Evolutionary conservation across 371 early-diverging fungal species (phyloP).

Genomic region (Conidiobolus incongruus): DNA sequence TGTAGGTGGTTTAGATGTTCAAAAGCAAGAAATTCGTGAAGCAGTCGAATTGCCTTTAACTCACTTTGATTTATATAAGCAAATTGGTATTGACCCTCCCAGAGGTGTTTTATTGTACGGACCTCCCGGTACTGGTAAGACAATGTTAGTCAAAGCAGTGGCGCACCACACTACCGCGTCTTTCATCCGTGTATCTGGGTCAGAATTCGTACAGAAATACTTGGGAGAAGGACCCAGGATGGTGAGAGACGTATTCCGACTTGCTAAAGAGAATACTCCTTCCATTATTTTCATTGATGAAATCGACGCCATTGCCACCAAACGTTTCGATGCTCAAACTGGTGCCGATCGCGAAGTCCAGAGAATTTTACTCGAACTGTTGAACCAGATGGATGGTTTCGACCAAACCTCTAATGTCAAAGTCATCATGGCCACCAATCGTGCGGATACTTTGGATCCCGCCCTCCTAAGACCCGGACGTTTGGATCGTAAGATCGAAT

Average conservation of each 20-base stretch:
- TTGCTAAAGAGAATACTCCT: slow-evolving; percentile 98
- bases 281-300: slow-evolving; percentile 99
- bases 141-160: slow-evolving; percentile 99
- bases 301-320: slow-evolving; percentile 98
- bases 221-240: slow-evolving; percentile 99
- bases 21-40: slow-evolving; percentile 99
- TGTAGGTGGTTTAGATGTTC: slow-evolving; percentile 98
- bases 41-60: slow-evolving; percentile 99
- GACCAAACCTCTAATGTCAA: slow-evolving; percentile 97
- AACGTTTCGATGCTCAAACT: slow-evolving; percentile 99
- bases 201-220: slow-evolving; percentile 99
- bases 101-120: slow-evolving; percentile 97
- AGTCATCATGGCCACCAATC: slow-evolving; percentile 99
- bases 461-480: slow-evolving; percentile 98
- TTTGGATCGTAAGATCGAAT: slow-evolving; percentile 98
- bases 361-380: slow-evolving; percentile 94
- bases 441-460: slow-evolving; percentile 98
- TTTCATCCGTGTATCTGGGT: slow-evolving; percentile 97
- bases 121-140: slow-evolving; percentile 95
- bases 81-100: slow-evolving; percentile 99
- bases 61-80: slow-evolving; percentile 96
- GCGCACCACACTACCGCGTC: slow-evolving; percentile 98
- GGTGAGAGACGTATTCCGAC: slow-evolving; percentile 98
- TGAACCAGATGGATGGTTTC: slow-evolving; percentile 99
- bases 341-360: slow-evolving; percentile 99